Evolutionary conservation across 2,329 filamentous ascomycete species (phyloP), one percentile per base, ranked within the genome.

Genomic region (Sclerotinia sclerotiorum): DNA sequence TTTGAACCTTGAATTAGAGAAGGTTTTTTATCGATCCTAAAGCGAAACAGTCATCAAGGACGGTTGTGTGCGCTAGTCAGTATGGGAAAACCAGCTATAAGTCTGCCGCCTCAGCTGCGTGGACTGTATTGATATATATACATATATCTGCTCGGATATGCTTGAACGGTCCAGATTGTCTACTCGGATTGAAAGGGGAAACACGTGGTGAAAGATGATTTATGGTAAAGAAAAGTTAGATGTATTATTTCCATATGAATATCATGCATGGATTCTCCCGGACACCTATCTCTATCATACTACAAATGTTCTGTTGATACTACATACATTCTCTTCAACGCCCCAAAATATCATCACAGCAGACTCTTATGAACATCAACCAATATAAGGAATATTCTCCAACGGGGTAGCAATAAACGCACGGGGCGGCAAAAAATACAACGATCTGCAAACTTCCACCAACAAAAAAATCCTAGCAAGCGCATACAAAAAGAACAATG

Each of bases 391-490:
- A n/a, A 65, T 4, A 57, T 65, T 55, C 42, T 21, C 27, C 24
- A 65, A 32, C 24, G 24, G 11, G 1, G 65, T 67, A 29, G 46
- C 42, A 39, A 63, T 67, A 32, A 39, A 67, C 1, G 65, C 65
- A 35, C 35, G 19, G 2, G 65, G 65, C 11, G 65, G 56, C 39
- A 67, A 32, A 21, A 27, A 63, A 27, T 29, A 51, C 32, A 63
- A 21, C 11, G 46, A 51, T 11, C 46, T 51, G 24, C 67, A 67
- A 4, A 62, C 55, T 15, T 69, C 68, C 24, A 69, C 68, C 27
- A 69, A 19, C n/a, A 69, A 27, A 8, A 69, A 69, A 27, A 67
- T 19, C 17, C 64, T 67, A 10, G 68, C 64, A 5, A 68, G 13
- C 1, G 64, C 56, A 48, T 69, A 69, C 24, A 67, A 32, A 17